phyloP scores from a whole-genome alignment of 2,329 filamentous ascomycete genomes.

The Bipolaris victoriae region DNA sequence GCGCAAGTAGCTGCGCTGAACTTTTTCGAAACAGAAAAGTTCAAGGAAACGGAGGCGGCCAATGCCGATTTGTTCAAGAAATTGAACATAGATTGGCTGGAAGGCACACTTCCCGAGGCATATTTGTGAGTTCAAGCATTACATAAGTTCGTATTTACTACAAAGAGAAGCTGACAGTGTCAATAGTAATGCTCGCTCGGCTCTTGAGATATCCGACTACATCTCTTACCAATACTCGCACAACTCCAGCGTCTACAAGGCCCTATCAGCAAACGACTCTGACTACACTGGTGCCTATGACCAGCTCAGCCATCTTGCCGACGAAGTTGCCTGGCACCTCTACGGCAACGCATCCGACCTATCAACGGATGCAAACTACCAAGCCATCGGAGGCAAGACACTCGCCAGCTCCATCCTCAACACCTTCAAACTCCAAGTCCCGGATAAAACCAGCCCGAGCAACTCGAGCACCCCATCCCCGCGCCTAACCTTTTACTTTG shows the following conservation, averaged over 20 bases:
- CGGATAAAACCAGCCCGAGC: constrained; percentile 12
- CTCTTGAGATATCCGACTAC: constrained; percentile 62
- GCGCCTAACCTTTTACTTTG: constrained; percentile 54
- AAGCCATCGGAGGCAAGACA: constrained; percentile 41
- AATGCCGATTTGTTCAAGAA: constrained; percentile 54
- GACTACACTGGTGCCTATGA: constrained; percentile 30
- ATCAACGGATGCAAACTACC: constrained; percentile 23
- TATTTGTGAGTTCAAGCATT: neutral
- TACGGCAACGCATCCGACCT: constrained; percentile 52
- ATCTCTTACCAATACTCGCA: constrained; percentile 61
- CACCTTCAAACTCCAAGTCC: constrained; percentile 31
- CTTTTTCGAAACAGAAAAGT: constrained; percentile 54
- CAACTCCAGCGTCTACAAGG: constrained; percentile 52
- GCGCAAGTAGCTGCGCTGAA: constrained; percentile 46
- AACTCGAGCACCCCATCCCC: constrained; percentile 21
- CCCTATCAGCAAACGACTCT: constrained; percentile 39
- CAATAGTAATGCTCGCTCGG: constrained; percentile 58
- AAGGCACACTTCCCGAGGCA: constrained; percentile 45
- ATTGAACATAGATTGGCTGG: constrained; percentile 54
- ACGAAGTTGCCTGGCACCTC: constrained; percentile 54
- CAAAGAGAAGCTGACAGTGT: neutral
- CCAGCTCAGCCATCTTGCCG: constrained; percentile 53
- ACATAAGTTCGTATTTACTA: neutral
- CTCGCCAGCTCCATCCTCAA: constrained; percentile 36
- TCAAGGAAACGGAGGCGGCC: constrained; percentile 47